Evolutionary conservation across 1,284 basidiomycete genomes (phyloP), one percentile per base, ranked within the genome.

Genomic region (Fistulina hepatica): DNA sequence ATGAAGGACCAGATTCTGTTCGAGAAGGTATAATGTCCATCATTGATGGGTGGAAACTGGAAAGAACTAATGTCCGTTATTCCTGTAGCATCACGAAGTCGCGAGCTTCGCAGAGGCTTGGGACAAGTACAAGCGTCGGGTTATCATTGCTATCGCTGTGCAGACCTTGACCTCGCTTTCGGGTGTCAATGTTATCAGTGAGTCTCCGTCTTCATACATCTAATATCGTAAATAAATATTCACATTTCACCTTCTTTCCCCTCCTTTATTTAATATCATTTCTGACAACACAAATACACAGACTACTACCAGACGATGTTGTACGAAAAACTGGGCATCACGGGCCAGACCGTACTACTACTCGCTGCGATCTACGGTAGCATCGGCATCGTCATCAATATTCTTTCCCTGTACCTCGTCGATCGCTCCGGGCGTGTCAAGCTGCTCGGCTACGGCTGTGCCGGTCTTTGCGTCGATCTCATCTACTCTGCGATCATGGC

Each of bases 271-370:
- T 28, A 13, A 9, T 8, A n/a, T 15, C 16, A 15, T 27, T 12
- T n/a, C 16, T 33, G 20, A 21, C 25, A 13, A 38, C 11, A 4
- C 9, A 11, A 5, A 8, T 19, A 30, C 11, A 4, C 24, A 44
- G 42, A 46, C 23, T 46, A 46, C 31, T 46, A 46, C 36, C 44
- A 46, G 36, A 46, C 44, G n/a, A 46, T 37, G 12, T 34, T 48
- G 2, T 48, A 48, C 39, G 37, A 41, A 20, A 12, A 35, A n/a
- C 46, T 48, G 12, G 46, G 46, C 3, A 31, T 43, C n/a, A 34
- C 37, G 12, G 45, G 45, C 5, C 37, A 41, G 36, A 42, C 22
- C 8, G 39, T 44, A 20, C 43, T 47, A 6, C 39, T 47, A 5
- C 33, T 47, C 7, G 34, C 41, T n/a, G 42, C 34, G 6, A 28